Evolutionary conservation across 768 basidiomycete species (phyloP).

Genomic region (Russula abietina): DNA sequence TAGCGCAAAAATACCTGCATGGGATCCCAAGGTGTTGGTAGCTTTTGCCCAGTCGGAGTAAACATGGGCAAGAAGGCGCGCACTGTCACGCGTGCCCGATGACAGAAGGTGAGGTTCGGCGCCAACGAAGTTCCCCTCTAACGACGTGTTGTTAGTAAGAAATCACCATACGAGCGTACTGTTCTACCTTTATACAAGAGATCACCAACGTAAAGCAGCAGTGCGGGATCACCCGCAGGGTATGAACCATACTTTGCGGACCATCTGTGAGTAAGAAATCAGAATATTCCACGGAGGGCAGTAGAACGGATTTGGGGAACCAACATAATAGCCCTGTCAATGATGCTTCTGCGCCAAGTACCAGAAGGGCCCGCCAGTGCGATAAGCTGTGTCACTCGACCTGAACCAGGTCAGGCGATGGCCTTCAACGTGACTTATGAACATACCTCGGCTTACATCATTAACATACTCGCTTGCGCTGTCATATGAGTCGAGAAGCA

Average conservation of each 20-base stretch:
- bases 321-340: constrained; percentile 79
- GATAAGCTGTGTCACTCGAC: constrained; percentile 85
- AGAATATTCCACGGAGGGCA: constrained; percentile 13
- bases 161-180: neutral
- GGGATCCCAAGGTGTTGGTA: constrained; percentile 30
- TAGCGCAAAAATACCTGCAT: constrained; percentile 68
- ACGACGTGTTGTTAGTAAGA: constrained; percentile 5
- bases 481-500: constrained; percentile 81
- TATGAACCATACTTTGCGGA: constrained; percentile 68
- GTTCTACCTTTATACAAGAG: constrained; percentile 72
- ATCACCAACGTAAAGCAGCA: constrained; percentile 90
- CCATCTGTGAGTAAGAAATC: constrained; percentile 54
- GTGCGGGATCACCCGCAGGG: constrained; percentile 80
- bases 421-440: neutral
- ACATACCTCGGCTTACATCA: constrained; percentile 77
- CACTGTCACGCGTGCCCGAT: constrained; percentile 85
- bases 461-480: constrained; percentile 60
- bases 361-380: constrained; percentile 75
- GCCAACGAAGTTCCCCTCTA: constrained; percentile 67
- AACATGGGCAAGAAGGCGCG: constrained; percentile 78
- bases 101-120: constrained; percentile 83
- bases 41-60: constrained; percentile 71
- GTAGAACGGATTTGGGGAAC: constrained; percentile 30
- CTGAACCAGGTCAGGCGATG: constrained; percentile 37
- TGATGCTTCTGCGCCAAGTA: constrained; percentile 85